A percentile compares a stretch with the other conserved stretches of the same genome.
Conservation (phyloP, 164 flowering plant species). For the Vitis rupestris region DNA sequence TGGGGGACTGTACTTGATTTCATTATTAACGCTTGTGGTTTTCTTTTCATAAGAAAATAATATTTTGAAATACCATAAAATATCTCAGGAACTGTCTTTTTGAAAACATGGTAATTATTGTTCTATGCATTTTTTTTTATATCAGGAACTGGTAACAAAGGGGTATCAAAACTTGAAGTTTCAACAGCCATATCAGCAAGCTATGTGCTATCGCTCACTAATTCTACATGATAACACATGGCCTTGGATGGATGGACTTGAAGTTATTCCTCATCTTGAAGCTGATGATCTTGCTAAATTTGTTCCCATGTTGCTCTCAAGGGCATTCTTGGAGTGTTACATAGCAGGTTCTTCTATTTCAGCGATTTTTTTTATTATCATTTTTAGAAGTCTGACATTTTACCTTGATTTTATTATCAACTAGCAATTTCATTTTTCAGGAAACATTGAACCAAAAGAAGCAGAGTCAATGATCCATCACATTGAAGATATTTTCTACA, state of each 20-base stretch:
- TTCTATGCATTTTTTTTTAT: slow-evolving; percentile 4
- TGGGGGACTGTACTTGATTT: too few relatives aligned
- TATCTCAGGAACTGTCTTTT: too few relatives aligned
- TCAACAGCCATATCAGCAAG: slow-evolving; percentile 81
- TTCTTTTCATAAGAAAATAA: too few relatives aligned
- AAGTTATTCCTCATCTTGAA: slow-evolving; percentile 62
- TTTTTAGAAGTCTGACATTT: neutral
- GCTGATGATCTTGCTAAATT: slow-evolving; percentile 54
- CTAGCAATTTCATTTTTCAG: slow-evolving; percentile 32
- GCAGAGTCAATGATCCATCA: slow-evolving; percentile 73
- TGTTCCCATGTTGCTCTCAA: slow-evolving; percentile 53
- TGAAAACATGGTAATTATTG: slow-evolving; percentile 1
- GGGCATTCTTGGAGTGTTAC: slow-evolving; percentile 64
- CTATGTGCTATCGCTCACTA: slow-evolving; percentile 63
- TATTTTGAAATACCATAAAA: too few relatives aligned
- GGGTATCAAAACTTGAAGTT: slow-evolving; percentile 69
- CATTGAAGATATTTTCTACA: slow-evolving; percentile 68
- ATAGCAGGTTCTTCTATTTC: slow-evolving; percentile 46
- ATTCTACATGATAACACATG: slow-evolving; percentile 58
- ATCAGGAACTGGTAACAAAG: slow-evolving; percentile 61
- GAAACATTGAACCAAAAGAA: slow-evolving; percentile 71
- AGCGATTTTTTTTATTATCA: neutral
- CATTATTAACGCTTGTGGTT: too few relatives aligned
- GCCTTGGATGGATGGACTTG: slow-evolving; percentile 73
- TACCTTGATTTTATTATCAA: neutral